A percentile compares a stretch with the other conserved stretches of the same genome.
These are phyloP conservation scores for Iberis pinnata DNA, from an alignment of 345 rosid genomes.

Conservation along the genomic window DNA sequence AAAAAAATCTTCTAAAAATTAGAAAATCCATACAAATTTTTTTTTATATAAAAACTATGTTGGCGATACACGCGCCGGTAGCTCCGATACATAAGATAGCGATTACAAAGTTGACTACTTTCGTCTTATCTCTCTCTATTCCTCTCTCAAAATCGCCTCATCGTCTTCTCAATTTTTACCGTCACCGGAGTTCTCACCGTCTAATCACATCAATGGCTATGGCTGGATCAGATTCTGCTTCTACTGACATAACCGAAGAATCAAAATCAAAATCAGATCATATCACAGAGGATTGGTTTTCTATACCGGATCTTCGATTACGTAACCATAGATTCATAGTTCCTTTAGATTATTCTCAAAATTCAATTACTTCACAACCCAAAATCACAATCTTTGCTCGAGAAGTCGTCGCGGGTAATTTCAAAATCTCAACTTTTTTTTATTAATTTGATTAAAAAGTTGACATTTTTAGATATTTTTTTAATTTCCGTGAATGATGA, in stretches of 20 bases:
- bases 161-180: neutral
- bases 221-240: conserved; percentile 24
- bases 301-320: conserved; percentile 76
- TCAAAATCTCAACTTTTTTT: neutral
- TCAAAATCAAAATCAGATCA: conserved; percentile 38
- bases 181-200: conserved; percentile 22
- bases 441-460: neutral
- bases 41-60: conserved; percentile 9
- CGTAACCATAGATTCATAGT: conserved; percentile 74
- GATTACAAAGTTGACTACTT: conserved; percentile 31
- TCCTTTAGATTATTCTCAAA: conserved; percentile 62
- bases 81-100: conserved; percentile 15
- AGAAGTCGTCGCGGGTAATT: conserved; percentile 70
- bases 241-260: neutral
- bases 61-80: conserved; percentile 24
- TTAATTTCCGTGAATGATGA: too few relatives aligned
- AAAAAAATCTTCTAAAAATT: too few relatives aligned
- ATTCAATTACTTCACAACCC: too few relatives aligned
- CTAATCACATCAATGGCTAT: conserved; percentile 42
- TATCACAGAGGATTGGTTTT: conserved; percentile 53
- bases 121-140: conserved; percentile 17
- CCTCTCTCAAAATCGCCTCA: conserved; percentile 8
- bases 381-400: conserved; percentile 72
- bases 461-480: conserved; percentile 2
- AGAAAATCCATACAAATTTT: too few relatives aligned